phyloP scores from a whole-genome alignment of 441 rosid species.

The Omphalea diandra region DNA sequence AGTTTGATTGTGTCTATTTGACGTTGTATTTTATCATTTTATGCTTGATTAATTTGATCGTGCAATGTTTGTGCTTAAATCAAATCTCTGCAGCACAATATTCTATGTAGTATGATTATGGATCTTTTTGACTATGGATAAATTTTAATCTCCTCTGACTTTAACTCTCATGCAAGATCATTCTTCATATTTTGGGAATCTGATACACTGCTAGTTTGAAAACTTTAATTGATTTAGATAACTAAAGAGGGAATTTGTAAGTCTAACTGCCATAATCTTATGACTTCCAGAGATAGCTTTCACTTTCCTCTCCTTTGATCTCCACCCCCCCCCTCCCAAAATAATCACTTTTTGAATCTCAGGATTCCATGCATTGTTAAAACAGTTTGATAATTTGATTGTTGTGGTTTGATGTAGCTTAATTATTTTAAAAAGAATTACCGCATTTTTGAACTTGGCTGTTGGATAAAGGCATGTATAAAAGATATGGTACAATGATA shows the following conservation, averaged over 20 bases:
- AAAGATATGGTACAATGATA: too few relatives aligned
- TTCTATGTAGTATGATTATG: not conserved
- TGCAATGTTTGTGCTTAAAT: not conserved
- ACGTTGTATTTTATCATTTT: not conserved
- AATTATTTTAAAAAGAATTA: not conserved
- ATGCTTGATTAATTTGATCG: not conserved
- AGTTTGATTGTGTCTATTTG: conserved; percentile 1
- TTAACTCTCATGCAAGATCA: not conserved
- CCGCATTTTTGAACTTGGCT: not conserved
- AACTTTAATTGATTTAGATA: not conserved
- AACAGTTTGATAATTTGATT: not conserved
- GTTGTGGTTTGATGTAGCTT: not conserved
- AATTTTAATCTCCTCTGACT: not conserved
- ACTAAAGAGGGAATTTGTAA: not conserved
- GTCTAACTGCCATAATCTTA: not conserved
- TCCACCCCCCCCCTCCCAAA: not conserved
- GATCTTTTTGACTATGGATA: not conserved
- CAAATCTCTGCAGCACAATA: not conserved
- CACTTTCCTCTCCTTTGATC: not conserved
- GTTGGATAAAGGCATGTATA: not conserved
- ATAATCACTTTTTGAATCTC: not conserved
- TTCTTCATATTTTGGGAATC: not conserved
- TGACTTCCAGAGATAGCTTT: not conserved
- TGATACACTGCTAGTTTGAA: not conserved
- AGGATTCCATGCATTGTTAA: not conserved